Evolutionary conservation across 495 filamentous ascomycete species (phyloP).

Genomic region (Penicillium dipodomyicola): DNA sequence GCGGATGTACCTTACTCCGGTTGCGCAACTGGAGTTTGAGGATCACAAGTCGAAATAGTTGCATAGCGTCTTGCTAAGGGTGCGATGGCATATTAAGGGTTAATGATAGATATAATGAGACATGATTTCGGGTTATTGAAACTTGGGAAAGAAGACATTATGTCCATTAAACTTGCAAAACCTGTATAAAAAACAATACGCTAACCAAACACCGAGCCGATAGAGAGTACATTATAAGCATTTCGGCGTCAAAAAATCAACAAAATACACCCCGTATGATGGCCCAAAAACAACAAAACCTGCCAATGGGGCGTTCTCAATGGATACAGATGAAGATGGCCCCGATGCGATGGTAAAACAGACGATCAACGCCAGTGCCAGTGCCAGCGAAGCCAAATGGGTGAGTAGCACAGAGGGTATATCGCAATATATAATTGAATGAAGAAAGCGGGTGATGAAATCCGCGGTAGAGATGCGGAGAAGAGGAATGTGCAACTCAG

Average conservation of each 20-base stretch:
- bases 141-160: background rate
- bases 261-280: conserved; percentile 18
- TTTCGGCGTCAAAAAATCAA: conserved; percentile 17
- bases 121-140: conserved; percentile 3
- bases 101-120: conserved; percentile 10
- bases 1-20: conserved; percentile 13
- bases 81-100: background rate
- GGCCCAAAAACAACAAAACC: background rate
- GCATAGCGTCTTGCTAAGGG: background rate
- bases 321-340: conserved; percentile 7
- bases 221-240: conserved; percentile 18
- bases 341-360: conserved; percentile 10
- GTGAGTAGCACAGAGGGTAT: conserved; percentile 26
- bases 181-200: conserved; percentile 3
- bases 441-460: conserved; percentile 5
- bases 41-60: conserved; percentile 16
- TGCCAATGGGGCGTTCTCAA: background rate
- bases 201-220: conserved; percentile 18
- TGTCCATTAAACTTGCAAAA: background rate
- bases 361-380: conserved; percentile 20
- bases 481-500: conserved; percentile 5
- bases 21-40: conserved; percentile 20
- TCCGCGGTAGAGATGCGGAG: background rate
- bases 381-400: conserved; percentile 9
- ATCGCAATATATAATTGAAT: conserved; percentile 25